These are phyloP conservation scores for Didymellaceae sp. DNA, from an alignment of 2,329 filamentous ascomycete genomes.

Conservation along the genomic window DNA sequence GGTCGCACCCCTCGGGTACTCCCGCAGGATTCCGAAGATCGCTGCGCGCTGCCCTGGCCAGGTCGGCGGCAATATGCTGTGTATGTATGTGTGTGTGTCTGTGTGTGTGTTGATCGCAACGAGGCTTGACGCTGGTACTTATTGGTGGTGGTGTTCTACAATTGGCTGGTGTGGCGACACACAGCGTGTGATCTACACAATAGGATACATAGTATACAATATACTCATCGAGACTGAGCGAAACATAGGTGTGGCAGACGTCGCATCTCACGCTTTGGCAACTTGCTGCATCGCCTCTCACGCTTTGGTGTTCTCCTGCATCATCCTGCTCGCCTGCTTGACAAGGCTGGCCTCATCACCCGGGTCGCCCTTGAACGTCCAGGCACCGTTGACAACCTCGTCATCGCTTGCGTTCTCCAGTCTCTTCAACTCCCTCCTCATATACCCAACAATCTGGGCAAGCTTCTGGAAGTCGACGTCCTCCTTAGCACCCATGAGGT, in stretches of 20 bases:
- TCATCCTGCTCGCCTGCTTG: conserved; percentile 31
- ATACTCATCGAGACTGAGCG: neutral
- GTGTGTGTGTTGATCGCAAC: neutral
- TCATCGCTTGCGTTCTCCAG: conserved; percentile 62
- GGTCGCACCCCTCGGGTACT: conserved; percentile 10
- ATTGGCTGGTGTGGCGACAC: neutral
- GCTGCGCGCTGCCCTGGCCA: neutral
- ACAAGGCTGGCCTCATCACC: conserved; percentile 44
- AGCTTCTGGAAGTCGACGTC: conserved; percentile 67
- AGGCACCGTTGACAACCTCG: conserved; percentile 54
- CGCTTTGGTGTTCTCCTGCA: conserved; percentile 27
- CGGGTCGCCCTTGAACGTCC: conserved; percentile 59
- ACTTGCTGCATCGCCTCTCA: neutral
- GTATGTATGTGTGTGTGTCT: no score
- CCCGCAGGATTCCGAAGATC: conserved; percentile 13
- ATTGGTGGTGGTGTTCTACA: neutral
- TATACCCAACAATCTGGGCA: conserved; percentile 67
- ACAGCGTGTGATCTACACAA: neutral
- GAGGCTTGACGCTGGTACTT: neutral
- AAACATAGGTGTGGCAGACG: no score
- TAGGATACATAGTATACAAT: conserved; percentile 15
- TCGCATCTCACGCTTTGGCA: neutral
- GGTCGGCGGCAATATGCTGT: no score
- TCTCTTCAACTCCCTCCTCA: conserved; percentile 63
- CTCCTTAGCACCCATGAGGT: conserved; percentile 79